Base-by-base conservation (phyloP, 495 filamentous ascomycete species). In the Annulohypoxylon stygium region DNA sequence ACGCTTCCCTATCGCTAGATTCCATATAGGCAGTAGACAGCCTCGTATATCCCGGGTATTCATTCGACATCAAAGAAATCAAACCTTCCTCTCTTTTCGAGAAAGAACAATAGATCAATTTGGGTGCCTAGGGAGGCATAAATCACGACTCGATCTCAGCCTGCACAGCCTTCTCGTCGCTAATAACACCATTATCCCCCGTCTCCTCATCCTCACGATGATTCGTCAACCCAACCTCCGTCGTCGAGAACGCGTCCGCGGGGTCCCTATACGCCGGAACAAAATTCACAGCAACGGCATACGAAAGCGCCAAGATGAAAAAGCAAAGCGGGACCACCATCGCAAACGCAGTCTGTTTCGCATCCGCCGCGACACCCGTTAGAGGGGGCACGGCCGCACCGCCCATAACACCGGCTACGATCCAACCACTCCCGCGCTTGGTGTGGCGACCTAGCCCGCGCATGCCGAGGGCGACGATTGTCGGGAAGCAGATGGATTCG, bases 371-470 rank as follows among this genome's bases (percentile, higher is more conserved):
- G 4, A 82, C 83, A 11, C 89, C 90, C 30, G 87, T 86, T 71
- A 92, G 84, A 0, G 90, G 86, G 1, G 90, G 90, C 66, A 93
- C 87, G 11, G 88, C 83, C 36, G 88, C 89, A 30, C 90, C 90
- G 57, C 90, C 90, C 53, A 82, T 87, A 36, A 93, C 87, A 34
- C 86, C 86, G 1, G 89, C 88, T 10, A 93, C 87, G 51, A 92
- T 80, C 81, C 88, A 86, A 4, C 85, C 86, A 1, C 86, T 86
- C 39, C 90, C 90, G 45, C 86, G 83, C 83, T 93, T 93, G 43
- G 88, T 91, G 81, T 93, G 90, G 18, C 87, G 83, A 7, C 91
- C 91, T 0, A 93, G 85, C 7, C 91, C 90, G 60, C 90, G 87
- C 67, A 93, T 86, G 26, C 87, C 85, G 33, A 93, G 84, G 5